Evolutionary conservation across 176 grass and related monocot genomes (phyloP).

Genomic region (Carex myosuroides): DNA sequence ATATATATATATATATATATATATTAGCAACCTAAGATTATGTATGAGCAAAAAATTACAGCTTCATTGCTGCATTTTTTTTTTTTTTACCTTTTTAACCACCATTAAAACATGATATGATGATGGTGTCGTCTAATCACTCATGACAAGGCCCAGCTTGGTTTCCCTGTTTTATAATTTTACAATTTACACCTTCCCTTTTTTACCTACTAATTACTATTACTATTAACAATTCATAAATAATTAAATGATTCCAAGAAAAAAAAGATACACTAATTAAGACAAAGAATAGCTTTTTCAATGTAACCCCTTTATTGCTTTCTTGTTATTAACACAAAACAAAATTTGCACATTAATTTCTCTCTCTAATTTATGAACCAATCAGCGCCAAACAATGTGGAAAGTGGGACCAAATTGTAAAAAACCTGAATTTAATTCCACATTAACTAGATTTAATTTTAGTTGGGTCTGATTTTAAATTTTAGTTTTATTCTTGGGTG

Average conservation of each 20-base stretch:
- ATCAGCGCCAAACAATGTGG: neutral
- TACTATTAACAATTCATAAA: neutral
- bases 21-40: neutral
- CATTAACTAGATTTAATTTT: neutral
- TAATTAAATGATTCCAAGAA: neutral
- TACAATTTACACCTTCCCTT: neutral
- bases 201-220: neutral
- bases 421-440: neutral
- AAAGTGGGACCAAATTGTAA: slow-evolving; percentile 7
- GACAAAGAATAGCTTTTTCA: slow-evolving; percentile 12
- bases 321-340: neutral
- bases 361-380: neutral
- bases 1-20: neutral
- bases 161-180: neutral
- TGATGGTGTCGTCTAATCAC: slow-evolving; percentile 11
- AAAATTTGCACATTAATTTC: neutral
- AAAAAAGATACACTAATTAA: neutral
- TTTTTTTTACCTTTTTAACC: neutral
- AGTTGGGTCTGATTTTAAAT: neutral
- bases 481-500: neutral
- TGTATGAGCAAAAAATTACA: neutral
- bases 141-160: neutral
- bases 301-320: neutral
- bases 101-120: neutral
- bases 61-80: neutral